A percentile compares a stretch with the other conserved stretches of the same genome.
Conservation (phyloP, 176 grass and related monocot genomes). For the Triticum urartu region DNA sequence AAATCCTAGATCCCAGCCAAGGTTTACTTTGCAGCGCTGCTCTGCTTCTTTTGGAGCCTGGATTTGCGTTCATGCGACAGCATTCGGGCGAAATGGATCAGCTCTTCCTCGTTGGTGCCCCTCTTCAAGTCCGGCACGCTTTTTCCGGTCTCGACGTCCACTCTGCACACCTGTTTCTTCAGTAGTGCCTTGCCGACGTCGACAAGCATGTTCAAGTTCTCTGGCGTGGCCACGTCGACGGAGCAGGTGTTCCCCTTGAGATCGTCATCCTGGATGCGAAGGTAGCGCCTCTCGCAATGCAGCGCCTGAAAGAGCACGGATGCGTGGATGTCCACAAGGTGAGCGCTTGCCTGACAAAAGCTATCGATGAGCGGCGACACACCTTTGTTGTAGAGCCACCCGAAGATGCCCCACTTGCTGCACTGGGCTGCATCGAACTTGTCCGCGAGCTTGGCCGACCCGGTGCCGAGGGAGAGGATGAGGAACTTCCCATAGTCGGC, state of each 20-base stretch:
- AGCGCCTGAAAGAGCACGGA: background rate
- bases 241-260: conserved; percentile 25
- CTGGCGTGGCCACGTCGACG: conserved; percentile 28
- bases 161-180: conserved; percentile 29
- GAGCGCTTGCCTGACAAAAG: conserved; percentile 52
- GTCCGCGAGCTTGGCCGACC: conserved; percentile 39
- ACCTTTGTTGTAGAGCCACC: conserved; percentile 59
- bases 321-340: conserved; percentile 64
- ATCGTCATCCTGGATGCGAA: conserved; percentile 55
- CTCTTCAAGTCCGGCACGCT: background rate
- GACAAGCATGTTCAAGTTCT: conserved; percentile 42
- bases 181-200: conserved; percentile 38
- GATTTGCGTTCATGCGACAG: conserved; percentile 27
- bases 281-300: background rate
- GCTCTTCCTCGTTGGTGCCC: conserved; percentile 54
- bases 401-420: conserved; percentile 53
- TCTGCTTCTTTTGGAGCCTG: conserved; percentile 10
- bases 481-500: conserved; percentile 42
- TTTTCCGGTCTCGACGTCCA: conserved; percentile 51
- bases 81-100: conserved; percentile 25
- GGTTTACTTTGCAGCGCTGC: background rate
- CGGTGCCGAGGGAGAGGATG: conserved; percentile 52
- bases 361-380: conserved; percentile 52
- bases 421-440: conserved; percentile 14
- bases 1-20: too few relatives aligned